Base-by-base conservation (phyloP, 208 protist species). In the Acanthamoeba quina region DNA sequence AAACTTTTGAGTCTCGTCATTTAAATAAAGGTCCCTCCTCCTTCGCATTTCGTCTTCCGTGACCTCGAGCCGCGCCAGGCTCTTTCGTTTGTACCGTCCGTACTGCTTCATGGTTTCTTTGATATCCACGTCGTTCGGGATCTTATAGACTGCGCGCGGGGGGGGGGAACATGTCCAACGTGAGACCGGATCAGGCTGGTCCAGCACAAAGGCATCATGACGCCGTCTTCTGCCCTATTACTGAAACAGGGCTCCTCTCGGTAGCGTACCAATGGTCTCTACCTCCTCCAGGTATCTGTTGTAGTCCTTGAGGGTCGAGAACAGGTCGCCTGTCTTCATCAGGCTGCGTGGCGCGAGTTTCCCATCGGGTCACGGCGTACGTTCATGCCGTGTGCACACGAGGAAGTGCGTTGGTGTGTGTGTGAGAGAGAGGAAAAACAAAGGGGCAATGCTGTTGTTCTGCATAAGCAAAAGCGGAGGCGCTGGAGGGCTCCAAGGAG, bases 111-210 rank as follows among this genome's bases (percentile, higher is more conserved):
- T 34, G 5, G 37, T 44, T 41, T 76, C 68, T 24, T 34, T 44
- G 37, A 19, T 34, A 34, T 76, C 37, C 19, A 76, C 68, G 10
- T 76, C 37, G 68, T 76, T 76, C 31, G 68, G 68, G 11, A 76
- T 76, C n/a, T 76, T 76, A n/a, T 76, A 76, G 9, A 76, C 68
- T 76, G 68, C 37, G n/a, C n/a, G n/a, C n/a, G n/a, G 37, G 37
- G 37, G 37, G 37, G 37, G 37, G 37, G 37, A 3, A 37, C 0
- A 37, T 76, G 7, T 76, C 6, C 37, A 64, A 64, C 6, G 29
- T 5, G 29, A 41, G n/a, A 41, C 9, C 31, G 19, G 68, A 44
- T 15, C n/a, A 41, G n/a, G n/a, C n/a, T n/a, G 37, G 37, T 11
- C 21, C 21, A 76, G 37, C 37, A 76, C 15, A 41, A 19, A 76